Evolutionary conservation across 179 eudicot species (phyloP).

Genomic region (Sideroxylon spinosum): DNA sequence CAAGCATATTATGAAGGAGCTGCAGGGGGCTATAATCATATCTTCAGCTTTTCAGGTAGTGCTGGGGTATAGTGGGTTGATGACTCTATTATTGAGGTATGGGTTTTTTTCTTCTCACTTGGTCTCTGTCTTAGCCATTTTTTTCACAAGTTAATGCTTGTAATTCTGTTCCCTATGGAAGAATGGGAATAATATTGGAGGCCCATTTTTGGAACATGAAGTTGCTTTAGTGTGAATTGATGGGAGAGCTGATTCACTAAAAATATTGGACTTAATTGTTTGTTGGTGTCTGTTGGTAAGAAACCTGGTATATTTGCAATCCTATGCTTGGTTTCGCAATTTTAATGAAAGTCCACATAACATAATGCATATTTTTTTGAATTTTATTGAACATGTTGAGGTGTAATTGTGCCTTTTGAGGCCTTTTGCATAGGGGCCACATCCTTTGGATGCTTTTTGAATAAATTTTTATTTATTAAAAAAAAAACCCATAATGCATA

Average conservation of each 20-base stretch:
- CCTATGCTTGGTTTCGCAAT: neutral
- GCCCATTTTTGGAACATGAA: neutral
- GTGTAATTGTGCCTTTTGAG: too few relatives aligned
- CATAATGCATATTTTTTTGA: too few relatives aligned
- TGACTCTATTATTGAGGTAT: constrained; percentile 72
- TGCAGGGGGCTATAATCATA: constrained; percentile 92
- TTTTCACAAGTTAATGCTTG: constrained; percentile 1
- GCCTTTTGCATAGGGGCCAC: too few relatives aligned
- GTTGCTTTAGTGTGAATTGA: neutral
- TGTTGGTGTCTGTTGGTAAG: neutral
- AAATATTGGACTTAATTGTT: neutral
- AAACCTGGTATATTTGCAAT: neutral
- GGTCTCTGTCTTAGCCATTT: neutral
- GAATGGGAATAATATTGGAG: neutral
- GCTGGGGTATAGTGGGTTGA: constrained; percentile 87
- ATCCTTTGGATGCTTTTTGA: too few relatives aligned
- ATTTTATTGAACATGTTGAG: too few relatives aligned
- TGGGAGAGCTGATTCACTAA: neutral
- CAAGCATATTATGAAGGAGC: constrained; percentile 83
- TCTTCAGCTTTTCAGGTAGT: constrained; percentile 82
- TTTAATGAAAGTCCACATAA: too few relatives aligned
- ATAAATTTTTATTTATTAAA: too few relatives aligned
- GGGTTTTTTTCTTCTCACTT: constrained; percentile 13
- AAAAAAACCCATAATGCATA: too few relatives aligned
- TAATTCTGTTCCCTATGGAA: neutral